A percentile compares a stretch with the other conserved stretches of the same genome.
These are phyloP conservation scores for Pleomassaria siparia DNA, from an alignment of 2,329 filamentous ascomycete species.

Conservation along the genomic window DNA sequence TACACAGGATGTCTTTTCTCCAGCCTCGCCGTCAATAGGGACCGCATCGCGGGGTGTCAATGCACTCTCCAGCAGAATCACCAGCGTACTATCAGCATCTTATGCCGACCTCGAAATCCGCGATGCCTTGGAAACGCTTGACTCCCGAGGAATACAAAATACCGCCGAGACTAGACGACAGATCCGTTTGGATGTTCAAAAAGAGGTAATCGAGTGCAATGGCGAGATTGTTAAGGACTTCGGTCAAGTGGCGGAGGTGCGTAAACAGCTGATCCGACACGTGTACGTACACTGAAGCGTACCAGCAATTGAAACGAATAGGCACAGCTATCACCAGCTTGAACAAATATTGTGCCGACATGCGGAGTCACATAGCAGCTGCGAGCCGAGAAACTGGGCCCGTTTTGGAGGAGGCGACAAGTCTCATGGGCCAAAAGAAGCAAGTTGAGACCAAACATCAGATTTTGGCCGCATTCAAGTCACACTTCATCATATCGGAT, in stretches of 20 bases:
- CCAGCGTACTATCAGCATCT: conserved; percentile 83
- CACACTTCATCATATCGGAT: conserved; percentile 82
- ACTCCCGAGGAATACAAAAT: conserved; percentile 70
- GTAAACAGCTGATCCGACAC: conserved; percentile 9
- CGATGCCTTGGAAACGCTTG: conserved; percentile 77
- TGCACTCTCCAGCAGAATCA: conserved; percentile 78
- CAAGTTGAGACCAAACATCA: conserved; percentile 79
- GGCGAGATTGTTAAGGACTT: conserved; percentile 86
- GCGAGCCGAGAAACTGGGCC: conserved; percentile 74
- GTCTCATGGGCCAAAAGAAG: conserved; percentile 70
- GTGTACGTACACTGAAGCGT: conserved; percentile 23
- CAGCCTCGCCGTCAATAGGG: conserved; percentile 26
- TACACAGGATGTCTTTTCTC: conserved; percentile 31
- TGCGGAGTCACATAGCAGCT: conserved; percentile 74
- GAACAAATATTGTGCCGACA: conserved; percentile 77
- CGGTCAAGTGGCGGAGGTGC: conserved; percentile 80
- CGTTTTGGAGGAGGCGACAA: conserved; percentile 74
- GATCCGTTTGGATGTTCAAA: conserved; percentile 80
- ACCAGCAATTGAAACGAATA: conserved; percentile 82
- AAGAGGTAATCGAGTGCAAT: conserved; percentile 91
- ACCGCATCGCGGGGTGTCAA: conserved; percentile 49
- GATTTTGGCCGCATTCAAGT: conserved; percentile 73
- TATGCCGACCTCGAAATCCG: conserved; percentile 92
- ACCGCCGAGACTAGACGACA: conserved; percentile 76
- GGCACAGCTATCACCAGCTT: conserved; percentile 75